A percentile compares a stretch with the other conserved stretches of the same genome.
phyloP scores from a whole-genome alignment of 495 filamentous ascomycete genomes.

The Penicillium herquei region DNA sequence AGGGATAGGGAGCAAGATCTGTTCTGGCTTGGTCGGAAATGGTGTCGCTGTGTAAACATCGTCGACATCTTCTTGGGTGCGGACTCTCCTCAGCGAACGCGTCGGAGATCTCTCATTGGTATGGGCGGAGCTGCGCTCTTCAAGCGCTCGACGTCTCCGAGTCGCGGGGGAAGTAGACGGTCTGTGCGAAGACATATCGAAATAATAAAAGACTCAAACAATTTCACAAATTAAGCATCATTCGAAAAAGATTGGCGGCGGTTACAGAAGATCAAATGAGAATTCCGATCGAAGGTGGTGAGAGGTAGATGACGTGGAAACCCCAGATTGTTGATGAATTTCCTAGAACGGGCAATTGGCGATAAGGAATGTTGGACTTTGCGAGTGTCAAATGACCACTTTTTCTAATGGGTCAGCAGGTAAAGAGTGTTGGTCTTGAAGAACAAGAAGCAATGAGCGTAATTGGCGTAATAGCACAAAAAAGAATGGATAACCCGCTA shows the following conservation, averaged over 20 bases:
- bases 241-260: slow-evolving; percentile 12
- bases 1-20: slow-evolving; percentile 47
- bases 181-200: slow-evolving; percentile 32
- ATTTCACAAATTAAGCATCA: slow-evolving; percentile 19
- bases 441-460: neutral
- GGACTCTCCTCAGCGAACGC: slow-evolving; percentile 35
- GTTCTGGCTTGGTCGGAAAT: slow-evolving; percentile 53
- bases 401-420: no score
- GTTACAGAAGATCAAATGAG: no score
- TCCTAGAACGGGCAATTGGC: slow-evolving; percentile 7
- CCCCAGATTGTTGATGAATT: slow-evolving; percentile 1
- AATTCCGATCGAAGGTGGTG: no score
- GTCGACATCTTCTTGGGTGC: slow-evolving; percentile 36
- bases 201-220: slow-evolving; percentile 19
- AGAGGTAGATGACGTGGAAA: neutral
- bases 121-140: slow-evolving; percentile 54
- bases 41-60: slow-evolving; percentile 45
- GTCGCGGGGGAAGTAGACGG: slow-evolving; percentile 37
- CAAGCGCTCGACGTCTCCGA: slow-evolving; percentile 44
- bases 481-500: slow-evolving; percentile 8
- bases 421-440: neutral
- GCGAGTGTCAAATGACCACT: slow-evolving; percentile 10
- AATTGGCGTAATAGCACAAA: neutral
- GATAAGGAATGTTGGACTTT: slow-evolving; percentile 3
- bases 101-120: slow-evolving; percentile 44